phyloP scores from a whole-genome alignment of 768 basidiomycete species.

The Pisolithus microcarpus region DNA sequence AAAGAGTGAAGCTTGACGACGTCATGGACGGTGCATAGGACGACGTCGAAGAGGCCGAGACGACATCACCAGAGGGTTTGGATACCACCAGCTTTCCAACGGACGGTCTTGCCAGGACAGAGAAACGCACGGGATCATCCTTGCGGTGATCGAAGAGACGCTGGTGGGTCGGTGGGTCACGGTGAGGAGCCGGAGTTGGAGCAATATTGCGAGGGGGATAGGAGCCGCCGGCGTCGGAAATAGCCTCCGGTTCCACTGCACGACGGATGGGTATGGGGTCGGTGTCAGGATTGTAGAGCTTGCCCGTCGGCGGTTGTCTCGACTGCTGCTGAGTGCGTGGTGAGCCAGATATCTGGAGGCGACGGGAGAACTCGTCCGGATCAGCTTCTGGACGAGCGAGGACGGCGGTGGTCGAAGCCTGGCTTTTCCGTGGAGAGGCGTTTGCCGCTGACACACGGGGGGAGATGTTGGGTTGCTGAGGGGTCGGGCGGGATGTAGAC shows the following conservation, averaged over 20 bases:
- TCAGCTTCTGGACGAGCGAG: slow-evolving; percentile 47
- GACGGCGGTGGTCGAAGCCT: slow-evolving; percentile 27
- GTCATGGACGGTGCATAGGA: slow-evolving; percentile 64
- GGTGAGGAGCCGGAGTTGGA: slow-evolving; percentile 28
- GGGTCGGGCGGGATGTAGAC: slow-evolving; percentile 22
- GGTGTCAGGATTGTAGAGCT: slow-evolving; percentile 67
- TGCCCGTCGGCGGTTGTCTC: slow-evolving; percentile 30
- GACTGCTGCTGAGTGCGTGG: slow-evolving; percentile 32
- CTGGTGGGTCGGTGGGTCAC: slow-evolving; percentile 29
- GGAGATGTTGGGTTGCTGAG: slow-evolving; percentile 21
- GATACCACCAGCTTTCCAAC: slow-evolving; percentile 42
- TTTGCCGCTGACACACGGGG: slow-evolving; percentile 16
- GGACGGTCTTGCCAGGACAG: slow-evolving; percentile 49
- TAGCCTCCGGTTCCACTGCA: slow-evolving; percentile 57
- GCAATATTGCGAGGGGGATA: slow-evolving; percentile 28
- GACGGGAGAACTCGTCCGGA: slow-evolving; percentile 65
- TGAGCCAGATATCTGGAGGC: slow-evolving; percentile 58
- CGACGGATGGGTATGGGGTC: slow-evolving; percentile 59
- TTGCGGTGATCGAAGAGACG: slow-evolving; percentile 86
- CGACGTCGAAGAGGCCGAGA: slow-evolving; percentile 69
- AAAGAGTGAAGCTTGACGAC: slow-evolving; percentile 67
- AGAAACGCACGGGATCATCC: slow-evolving; percentile 87
- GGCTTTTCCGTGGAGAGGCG: slow-evolving; percentile 29
- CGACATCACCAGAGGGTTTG: slow-evolving; percentile 59
- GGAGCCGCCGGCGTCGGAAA: slow-evolving; percentile 54